phyloP scores from a whole-genome alignment of 2,329 filamentous ascomycete species.

The Fusarium subtropicale region DNA sequence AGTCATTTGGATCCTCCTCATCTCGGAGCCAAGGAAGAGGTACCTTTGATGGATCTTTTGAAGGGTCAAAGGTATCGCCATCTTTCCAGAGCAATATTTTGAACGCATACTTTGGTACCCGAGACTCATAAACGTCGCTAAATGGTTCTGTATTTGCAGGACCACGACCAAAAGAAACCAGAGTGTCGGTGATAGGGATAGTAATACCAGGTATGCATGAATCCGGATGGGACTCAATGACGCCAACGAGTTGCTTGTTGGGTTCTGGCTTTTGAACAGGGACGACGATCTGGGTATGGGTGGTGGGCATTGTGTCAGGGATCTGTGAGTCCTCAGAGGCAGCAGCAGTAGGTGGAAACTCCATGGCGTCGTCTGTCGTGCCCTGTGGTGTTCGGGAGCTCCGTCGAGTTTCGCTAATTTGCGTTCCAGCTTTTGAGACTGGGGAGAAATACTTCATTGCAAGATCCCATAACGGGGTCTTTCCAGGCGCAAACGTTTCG shows the following conservation, averaged over 20 bases:
- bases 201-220: conserved; percentile 74
- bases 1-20: conserved; percentile 61
- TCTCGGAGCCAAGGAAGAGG: conserved; percentile 58
- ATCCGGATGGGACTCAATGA: conserved; percentile 71
- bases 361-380: conserved; percentile 44
- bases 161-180: conserved; percentile 83
- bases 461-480: conserved; percentile 64
- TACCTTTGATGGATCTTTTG: conserved; percentile 65
- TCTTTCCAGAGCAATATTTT: conserved; percentile 80
- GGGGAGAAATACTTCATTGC: conserved; percentile 71
- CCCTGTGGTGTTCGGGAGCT: conserved; percentile 33
- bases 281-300: conserved; percentile 53
- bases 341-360: conserved; percentile 51
- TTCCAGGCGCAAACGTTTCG: conserved; percentile 66
- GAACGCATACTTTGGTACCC: conserved; percentile 84
- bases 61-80: conserved; percentile 72
- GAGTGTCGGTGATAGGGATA: conserved; percentile 72
- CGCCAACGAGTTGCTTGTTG: conserved; percentile 66
- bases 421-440: conserved; percentile 41
- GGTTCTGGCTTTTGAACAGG: conserved; percentile 50
- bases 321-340: conserved; percentile 45
- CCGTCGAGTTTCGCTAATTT: conserved; percentile 15
- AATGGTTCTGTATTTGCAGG: conserved; percentile 76
- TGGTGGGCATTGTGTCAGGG: conserved; percentile 54
- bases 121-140: conserved; percentile 69